phyloP scores from a whole-genome alignment of 106 monocot genomes.

The Chionographis japonica region DNA sequence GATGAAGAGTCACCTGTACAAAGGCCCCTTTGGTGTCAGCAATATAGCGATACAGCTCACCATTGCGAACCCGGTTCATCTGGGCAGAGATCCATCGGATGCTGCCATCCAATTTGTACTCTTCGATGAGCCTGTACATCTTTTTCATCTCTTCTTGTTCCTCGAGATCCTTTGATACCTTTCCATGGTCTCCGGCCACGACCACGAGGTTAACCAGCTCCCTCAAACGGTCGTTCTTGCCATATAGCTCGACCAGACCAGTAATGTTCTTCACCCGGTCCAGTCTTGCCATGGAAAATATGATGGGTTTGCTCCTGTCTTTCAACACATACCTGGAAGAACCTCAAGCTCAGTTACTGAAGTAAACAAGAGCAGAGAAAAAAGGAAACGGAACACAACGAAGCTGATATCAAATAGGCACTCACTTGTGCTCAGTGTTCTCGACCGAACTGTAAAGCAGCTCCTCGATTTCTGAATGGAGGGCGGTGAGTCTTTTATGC shows the following conservation, averaged over 20 bases:
- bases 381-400: background rate
- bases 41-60: conserved; percentile 70
- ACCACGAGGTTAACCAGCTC: conserved; percentile 71
- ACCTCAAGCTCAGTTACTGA: background rate
- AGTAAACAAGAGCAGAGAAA: background rate
- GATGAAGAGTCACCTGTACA: conserved; percentile 41
- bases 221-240: conserved; percentile 44
- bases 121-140: conserved; percentile 58
- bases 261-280: conserved; percentile 79
- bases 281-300: conserved; percentile 85
- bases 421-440: conserved; percentile 53
- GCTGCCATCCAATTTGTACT: conserved; percentile 62
- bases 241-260: conserved; percentile 64
- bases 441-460: conserved; percentile 48
- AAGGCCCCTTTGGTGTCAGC: conserved; percentile 62
- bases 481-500: conserved; percentile 51
- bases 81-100: conserved; percentile 81
- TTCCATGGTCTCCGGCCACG: conserved; percentile 70
- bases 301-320: conserved; percentile 65
- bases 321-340: conserved; percentile 41
- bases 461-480: conserved; percentile 70
- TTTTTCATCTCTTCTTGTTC: conserved; percentile 72
- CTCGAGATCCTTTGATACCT: conserved; percentile 60
- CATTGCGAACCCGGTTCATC: conserved; percentile 76
- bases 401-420: too few relatives aligned